Evolutionary conservation across 2,329 filamentous ascomycete genomes (phyloP), one percentile per base, ranked within the genome.

Genomic region (Fusarium sp.): DNA sequence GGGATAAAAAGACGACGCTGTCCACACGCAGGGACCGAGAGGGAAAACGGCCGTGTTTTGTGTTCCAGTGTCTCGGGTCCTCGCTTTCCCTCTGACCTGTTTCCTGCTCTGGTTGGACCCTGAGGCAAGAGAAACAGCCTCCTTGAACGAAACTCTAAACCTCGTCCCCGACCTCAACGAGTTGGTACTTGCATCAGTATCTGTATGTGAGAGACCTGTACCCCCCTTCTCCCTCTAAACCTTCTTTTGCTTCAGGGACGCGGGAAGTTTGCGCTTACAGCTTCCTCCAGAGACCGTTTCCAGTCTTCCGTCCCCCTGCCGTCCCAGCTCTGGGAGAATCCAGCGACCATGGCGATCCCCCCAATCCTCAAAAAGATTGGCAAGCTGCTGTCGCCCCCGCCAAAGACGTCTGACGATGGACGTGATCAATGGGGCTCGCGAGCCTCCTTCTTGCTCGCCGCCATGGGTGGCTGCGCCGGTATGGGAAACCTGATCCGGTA

Each of bases 401-500:
- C 81, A 10, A 69, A 73, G 43, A 79, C 78, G 57, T 77, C 80
- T 2, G 77, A 78, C 15, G 82, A 84, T 65, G 82, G 82, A 0
- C 81, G 82, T 47, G 87, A 88, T 76, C 84, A 87, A 69, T 89
- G 87, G 86, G 85, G 85, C 1, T 88, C 85, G 1, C 80, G 87
- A 39, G 80, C 86, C 3, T 83, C 87, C 12, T 89, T 88, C 74
- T 78, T 89, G 7, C 84, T 89, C 28, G 87, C 87, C 16, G 84
- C 86, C 3, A 88, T 89, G 86, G 86, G 87, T 44, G 87, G 87
- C 53, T 87, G 85, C 68, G 86, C 86, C 1, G 87, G 87, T 50
- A 86, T 88, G 79, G 87, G 87, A 30, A 89, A 89, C 72, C 79
- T 89, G 27, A 80, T 89, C 18, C 82, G 87, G 30, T 89, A 89